Evolutionary conservation across 179 eudicot genomes (phyloP), one percentile per base, ranked within the genome.

Genomic region (Camellia oleifera): DNA sequence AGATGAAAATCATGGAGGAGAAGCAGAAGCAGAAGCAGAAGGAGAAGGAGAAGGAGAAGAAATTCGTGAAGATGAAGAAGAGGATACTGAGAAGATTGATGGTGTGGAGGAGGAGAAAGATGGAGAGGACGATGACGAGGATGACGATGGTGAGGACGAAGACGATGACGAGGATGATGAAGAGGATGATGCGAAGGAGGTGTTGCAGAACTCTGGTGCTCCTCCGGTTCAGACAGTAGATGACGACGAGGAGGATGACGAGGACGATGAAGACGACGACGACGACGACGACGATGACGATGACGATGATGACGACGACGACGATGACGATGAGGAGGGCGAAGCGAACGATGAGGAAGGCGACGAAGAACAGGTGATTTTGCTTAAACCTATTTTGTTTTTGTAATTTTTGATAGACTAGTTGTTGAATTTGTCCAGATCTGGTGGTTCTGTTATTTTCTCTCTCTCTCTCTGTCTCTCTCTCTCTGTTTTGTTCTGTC

Each of bases 91-190:
- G 89, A 53, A 10, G 82, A 80, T 56, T 75, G 86, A 54, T 9
- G 88, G 80, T 17, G 86, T 63, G 7, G 94, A 84, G 6, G 88
- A 88, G 1, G 92, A 76, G 0, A 92, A 83, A 0, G 68, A 26
- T 75, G 68, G 9, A n/a, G 40, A 18, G 84, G 89, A 78, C 4
- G 92, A 79, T 0, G 91, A 84, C 0, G 93, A 84, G 0, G 91
- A 72, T 0, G 90, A 78, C 0, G 93, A 80, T 1, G 96, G 84
- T 0, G 92, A 85, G 0, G 94, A 86, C 0, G 89, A 82, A 0
- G 88, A 81, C 2, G 92, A 79, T 5, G 83, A 72, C 0, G 87
- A 83, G 0, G 86, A 84, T 0, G 82, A 86, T 4, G 88, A 53
- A 2, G 88, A 83, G 0, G 86, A 62, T 45, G 84, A 78, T 23